Conservation (phyloP, 345 rosid genomes). For the Acer negundo region DNA sequence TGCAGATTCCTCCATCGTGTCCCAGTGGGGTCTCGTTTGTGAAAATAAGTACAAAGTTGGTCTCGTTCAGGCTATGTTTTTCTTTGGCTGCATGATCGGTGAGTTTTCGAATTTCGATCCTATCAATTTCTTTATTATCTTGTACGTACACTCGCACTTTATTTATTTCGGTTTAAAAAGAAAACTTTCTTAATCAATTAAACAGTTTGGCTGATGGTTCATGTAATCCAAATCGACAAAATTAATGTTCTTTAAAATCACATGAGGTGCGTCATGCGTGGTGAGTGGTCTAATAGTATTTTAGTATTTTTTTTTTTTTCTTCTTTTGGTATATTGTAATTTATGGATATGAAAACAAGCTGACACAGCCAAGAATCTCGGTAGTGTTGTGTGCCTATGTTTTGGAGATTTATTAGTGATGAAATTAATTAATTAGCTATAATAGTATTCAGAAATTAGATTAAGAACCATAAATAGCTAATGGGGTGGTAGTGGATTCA, state of each 20-base stretch:
- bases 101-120: constrained; percentile 14
- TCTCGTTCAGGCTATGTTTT: constrained; percentile 83
- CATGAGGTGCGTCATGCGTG: not conserved
- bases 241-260: not conserved
- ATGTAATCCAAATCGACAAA: too few species aligned
- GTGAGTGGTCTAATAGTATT: not conserved
- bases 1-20: constrained; percentile 71
- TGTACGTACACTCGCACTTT: too few species aligned
- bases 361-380: not conserved
- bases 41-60: constrained; percentile 81
- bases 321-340: too few species aligned
- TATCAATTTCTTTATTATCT: not conserved
- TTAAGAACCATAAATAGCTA: not conserved
- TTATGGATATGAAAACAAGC: not conserved
- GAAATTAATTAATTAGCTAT: not conserved
- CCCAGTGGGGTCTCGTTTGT: constrained; percentile 85
- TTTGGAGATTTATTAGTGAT: not conserved
- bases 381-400: not conserved
- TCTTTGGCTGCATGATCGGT: constrained; percentile 96
- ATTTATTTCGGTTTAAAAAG: too few species aligned
- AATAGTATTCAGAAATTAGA: not conserved
- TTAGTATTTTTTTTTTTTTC: too few species aligned
- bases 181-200: too few species aligned
- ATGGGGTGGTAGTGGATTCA: not conserved
- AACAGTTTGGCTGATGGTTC: not conserved